phyloP scores from a whole-genome alignment of 106 monocot genomes.

The Iris macrosiphon region DNA sequence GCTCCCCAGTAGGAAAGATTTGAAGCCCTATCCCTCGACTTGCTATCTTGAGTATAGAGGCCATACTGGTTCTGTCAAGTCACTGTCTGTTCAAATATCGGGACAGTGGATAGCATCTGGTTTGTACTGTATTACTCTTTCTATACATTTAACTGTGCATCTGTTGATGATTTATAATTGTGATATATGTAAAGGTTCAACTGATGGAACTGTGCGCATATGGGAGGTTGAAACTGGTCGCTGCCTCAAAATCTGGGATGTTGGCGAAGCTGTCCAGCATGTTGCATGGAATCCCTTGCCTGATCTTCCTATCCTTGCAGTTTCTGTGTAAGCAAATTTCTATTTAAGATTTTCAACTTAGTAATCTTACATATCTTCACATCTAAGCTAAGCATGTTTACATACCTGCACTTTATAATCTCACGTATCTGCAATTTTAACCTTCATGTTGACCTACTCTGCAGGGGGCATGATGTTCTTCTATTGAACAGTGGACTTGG shows the following conservation, averaged over 20 bases:
- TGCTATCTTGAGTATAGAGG: conserved; percentile 96
- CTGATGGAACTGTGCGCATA: conserved; percentile 79
- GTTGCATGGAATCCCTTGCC: conserved; percentile 90
- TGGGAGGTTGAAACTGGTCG: conserved; percentile 96
- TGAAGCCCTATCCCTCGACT: conserved; percentile 83
- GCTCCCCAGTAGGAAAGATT: conserved; percentile 84
- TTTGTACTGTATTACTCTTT: conserved; percentile 23
- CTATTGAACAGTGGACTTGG: conserved; percentile 82
- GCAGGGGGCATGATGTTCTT: conserved; percentile 85
- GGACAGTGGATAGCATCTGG: conserved; percentile 98
- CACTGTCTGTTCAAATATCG: conserved; percentile 64
- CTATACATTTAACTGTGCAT: no score
- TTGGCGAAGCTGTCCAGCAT: conserved; percentile 68
- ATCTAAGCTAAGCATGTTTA: no score
- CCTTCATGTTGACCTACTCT: conserved; percentile 6
- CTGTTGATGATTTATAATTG: no score
- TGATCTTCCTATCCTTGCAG: conserved; percentile 67
- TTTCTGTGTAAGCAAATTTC: conserved; percentile 47
- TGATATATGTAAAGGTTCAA: conserved; percentile 52
- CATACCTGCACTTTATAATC: no score
- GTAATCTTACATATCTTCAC: no score
- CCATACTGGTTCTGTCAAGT: conserved; percentile 68
- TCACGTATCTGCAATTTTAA: no score
- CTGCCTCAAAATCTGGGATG: conserved; percentile 74
- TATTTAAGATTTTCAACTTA: no score